These are phyloP conservation scores for Sarocladium kiliense DNA, from an alignment of 2,329 filamentous ascomycete genomes.

Conservation along the genomic window DNA sequence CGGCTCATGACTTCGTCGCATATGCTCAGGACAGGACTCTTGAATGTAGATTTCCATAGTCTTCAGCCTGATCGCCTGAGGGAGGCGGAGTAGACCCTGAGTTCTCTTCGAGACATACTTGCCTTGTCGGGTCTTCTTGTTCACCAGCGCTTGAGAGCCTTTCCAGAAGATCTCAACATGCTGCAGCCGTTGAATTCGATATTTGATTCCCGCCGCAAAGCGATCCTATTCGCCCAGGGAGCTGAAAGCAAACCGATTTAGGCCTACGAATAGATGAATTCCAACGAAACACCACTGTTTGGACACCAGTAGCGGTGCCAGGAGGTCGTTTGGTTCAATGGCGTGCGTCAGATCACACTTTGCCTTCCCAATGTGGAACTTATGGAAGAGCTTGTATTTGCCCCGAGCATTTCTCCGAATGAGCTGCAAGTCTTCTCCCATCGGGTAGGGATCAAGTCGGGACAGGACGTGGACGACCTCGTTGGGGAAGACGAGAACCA, in stretches of 20 bases:
- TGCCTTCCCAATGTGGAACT: slow-evolving; percentile 32
- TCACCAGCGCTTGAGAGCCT: slow-evolving; percentile 29
- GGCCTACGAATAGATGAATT: slow-evolving; percentile 39
- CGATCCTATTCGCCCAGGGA: slow-evolving; percentile 46
- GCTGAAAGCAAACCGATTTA: slow-evolving; percentile 47
- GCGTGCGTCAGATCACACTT: slow-evolving; percentile 27
- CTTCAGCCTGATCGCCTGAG: slow-evolving; percentile 31
- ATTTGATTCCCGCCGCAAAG: slow-evolving; percentile 38
- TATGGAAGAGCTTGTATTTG: slow-evolving; percentile 22
- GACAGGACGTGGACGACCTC: slow-evolving; percentile 38
- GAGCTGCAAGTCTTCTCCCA: no score
- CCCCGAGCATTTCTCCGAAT: no score
- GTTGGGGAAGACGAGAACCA: slow-evolving; percentile 29
- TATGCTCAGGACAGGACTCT: slow-evolving; percentile 25
- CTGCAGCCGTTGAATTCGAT: slow-evolving; percentile 35
- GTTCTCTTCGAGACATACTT: slow-evolving; percentile 34
- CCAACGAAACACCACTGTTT: slow-evolving; percentile 35
- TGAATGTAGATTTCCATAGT: slow-evolving; percentile 34
- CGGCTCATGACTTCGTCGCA: slow-evolving; percentile 33
- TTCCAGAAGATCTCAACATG: slow-evolving; percentile 39
- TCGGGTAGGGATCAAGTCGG: slow-evolving; percentile 34
- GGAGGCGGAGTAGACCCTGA: slow-evolving; percentile 27
- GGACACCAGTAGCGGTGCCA: slow-evolving; percentile 33
- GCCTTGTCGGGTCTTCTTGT: neutral
- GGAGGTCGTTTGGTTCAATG: slow-evolving; percentile 27